phyloP scores from a whole-genome alignment of 164 flowering plant species.

The Magnolia changhungtana region DNA sequence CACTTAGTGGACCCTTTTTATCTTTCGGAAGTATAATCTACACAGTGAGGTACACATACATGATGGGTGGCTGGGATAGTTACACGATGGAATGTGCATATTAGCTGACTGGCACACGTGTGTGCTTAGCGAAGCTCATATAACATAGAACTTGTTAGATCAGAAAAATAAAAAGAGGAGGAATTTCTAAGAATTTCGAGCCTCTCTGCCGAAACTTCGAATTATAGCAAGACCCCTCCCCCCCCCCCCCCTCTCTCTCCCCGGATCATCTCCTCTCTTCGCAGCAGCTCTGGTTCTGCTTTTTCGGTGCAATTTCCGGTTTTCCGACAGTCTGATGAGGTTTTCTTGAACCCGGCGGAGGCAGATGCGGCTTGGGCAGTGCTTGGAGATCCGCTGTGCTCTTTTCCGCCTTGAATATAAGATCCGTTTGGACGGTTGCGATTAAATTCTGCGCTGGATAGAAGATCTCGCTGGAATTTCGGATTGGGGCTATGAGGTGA shows the following conservation, averaged over 20 bases:
- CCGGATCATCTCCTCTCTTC: background rate
- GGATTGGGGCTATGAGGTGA: slow-evolving; percentile 20
- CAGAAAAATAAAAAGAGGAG: background rate
- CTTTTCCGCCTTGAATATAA: background rate
- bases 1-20: too few relatives aligned
- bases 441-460: background rate
- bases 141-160: too few relatives aligned
- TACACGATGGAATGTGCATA: too few relatives aligned
- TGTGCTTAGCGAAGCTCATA: too few relatives aligned
- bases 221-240: too few relatives aligned
- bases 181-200: background rate
- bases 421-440: background rate
- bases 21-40: too few relatives aligned
- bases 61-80: too few relatives aligned
- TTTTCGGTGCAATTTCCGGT: background rate
- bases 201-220: background rate
- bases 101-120: too few relatives aligned
- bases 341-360: too few relatives aligned
- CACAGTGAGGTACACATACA: too few relatives aligned
- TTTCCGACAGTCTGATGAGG: background rate
- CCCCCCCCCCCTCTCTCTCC: background rate
- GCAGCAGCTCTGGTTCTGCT: background rate
- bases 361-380: too few relatives aligned
- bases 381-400: background rate
- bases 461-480: slow-evolving; percentile 11